A percentile compares a stretch with the other conserved stretches of the same genome.
Conservation (phyloP, 1,284 basidiomycete species). For the Neonothopanus nambi region DNA sequence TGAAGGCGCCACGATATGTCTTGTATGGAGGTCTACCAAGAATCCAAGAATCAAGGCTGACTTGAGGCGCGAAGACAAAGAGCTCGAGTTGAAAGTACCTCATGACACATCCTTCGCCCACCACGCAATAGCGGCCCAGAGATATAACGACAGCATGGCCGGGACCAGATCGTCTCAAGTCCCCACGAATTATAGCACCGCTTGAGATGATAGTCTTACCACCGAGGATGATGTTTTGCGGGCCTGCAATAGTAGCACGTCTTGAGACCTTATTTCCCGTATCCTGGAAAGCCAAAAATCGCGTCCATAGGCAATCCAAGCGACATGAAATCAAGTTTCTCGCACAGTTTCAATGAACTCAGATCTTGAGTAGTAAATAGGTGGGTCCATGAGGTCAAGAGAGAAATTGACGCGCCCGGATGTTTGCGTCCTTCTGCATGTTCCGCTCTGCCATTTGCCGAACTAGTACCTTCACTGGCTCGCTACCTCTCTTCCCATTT, state of each 20-base stretch:
- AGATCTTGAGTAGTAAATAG: conserved; percentile 72
- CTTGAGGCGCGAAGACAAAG: neutral
- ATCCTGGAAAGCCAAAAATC: conserved; percentile 46
- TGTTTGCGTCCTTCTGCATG: neutral
- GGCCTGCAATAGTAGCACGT: conserved; percentile 90
- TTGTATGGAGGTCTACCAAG: conserved; percentile 76
- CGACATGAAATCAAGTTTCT: conserved; percentile 2
- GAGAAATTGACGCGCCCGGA: neutral
- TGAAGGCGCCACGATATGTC: conserved; percentile 89
- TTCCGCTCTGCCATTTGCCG: conserved; percentile 14
- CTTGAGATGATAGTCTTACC: conserved; percentile 96
- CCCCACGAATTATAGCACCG: conserved; percentile 86
- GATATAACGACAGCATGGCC: conserved; percentile 92
- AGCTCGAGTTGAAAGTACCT: conserved; percentile 48
- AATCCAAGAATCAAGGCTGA: neutral
- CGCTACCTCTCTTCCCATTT: neutral
- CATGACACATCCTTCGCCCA: conserved; percentile 89
- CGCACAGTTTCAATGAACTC: conserved; percentile 83
- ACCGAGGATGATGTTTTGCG: conserved; percentile 95
- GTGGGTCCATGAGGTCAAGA: conserved; percentile 51
- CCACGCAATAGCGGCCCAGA: conserved; percentile 88
- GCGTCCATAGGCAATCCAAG: conserved; percentile 27
- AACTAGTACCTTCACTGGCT: neutral
- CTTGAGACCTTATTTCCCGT: conserved; percentile 94
- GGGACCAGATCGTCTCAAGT: conserved; percentile 80